These are phyloP conservation scores for Blepharisma stoltei DNA, from an alignment of 73 alveolate species.

Conservation along the genomic window DNA sequence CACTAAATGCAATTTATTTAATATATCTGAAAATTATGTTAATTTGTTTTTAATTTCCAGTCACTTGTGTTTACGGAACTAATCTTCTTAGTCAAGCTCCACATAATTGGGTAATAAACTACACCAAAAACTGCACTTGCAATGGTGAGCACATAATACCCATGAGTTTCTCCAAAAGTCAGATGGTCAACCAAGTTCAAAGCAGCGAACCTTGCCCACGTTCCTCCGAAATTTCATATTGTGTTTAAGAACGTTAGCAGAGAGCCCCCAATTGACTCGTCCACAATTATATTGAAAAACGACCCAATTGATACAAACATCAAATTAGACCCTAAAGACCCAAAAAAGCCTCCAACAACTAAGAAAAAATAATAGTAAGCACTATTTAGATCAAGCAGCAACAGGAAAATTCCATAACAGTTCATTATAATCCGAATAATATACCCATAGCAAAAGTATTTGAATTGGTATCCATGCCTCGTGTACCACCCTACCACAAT, in stretches of 20 bases:
- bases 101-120: neutral
- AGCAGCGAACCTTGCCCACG: neutral
- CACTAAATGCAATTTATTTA: no score
- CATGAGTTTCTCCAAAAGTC: neutral
- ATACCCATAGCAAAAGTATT: neutral
- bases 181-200: neutral
- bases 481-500: neutral
- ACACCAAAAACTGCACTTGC: neutral
- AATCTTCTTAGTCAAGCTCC: no score
- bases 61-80: no score
- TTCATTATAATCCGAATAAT: neutral
- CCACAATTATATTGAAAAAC: constrained; percentile 41
- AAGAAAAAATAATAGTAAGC: neutral
- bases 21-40: no score
- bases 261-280: constrained; percentile 49
- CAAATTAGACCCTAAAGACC: neutral
- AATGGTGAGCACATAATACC: neutral
- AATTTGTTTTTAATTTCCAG: no score
- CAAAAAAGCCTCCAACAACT: neutral
- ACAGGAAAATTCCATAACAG: neutral
- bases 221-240: neutral
- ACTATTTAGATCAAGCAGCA: neutral
- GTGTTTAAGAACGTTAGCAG: constrained; percentile 41
- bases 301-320: constrained; percentile 39
- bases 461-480: neutral